Evolutionary conservation across 2,329 filamentous ascomycete genomes (phyloP), one percentile per base, ranked within the genome.

Genomic region (Colletotrichum sp.): DNA sequence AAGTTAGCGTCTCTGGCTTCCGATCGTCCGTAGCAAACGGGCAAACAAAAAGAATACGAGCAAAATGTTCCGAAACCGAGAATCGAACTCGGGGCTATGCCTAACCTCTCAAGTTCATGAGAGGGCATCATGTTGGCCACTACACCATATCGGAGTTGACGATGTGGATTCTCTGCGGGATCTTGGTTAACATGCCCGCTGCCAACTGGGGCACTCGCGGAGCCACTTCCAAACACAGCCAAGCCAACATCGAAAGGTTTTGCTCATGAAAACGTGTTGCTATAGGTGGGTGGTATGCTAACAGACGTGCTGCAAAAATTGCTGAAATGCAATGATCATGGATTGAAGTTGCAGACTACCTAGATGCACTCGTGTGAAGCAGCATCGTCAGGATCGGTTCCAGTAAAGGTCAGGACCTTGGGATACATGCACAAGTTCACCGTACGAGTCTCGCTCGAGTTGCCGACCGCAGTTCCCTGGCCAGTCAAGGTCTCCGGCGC

Each of bases 11-110:
- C 44, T 52, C n/a, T 52, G n/a, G n/a, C 44, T 52, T 24, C 44
- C 10, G 44, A 24, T 52, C 44, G n/a, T 52, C n/a, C n/a, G 6
- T 12, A 52, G 3, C 44, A 22, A 22, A 22, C 10, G 2, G 6
- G 1, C 10, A 22, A 22, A 22, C n/a, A 22, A 52, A 65, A 65
- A 36, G 32, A 12, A 34, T 6, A 18, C 2, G 9, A 9, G 16
- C 18, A 55, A 55, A 32, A 24, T 24, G 12, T n/a, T 28, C 26
- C n/a, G 28, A 36, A 22, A 52, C 34, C 36, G 59, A 55, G 59
- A 65, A 55, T 57, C 39, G 66, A 68, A 68, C 66, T 68, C 66
- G 66, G 48, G 66, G 66, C 66, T 68, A 68, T 68, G 66, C 66
- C 66, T 68, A 39, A 68, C 30, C 48, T 15, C 30, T 24, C 22